Conservation (phyloP, 2,329 filamentous ascomycete genomes). For the Aaosphaeria arxii region DNA sequence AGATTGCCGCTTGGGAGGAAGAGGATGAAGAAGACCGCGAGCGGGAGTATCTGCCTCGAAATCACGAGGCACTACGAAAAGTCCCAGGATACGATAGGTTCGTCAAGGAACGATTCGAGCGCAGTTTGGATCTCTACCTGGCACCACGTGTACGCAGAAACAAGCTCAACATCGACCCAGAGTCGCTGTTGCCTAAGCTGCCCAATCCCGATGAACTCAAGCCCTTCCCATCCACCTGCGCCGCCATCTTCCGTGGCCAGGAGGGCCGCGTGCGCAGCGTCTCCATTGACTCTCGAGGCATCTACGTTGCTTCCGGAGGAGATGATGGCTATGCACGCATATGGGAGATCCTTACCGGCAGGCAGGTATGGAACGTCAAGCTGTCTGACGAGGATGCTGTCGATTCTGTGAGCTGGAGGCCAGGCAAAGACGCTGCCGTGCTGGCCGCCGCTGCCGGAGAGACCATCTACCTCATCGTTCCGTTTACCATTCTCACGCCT, state of each 20-base stretch:
- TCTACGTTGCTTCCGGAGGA: conserved; percentile 86
- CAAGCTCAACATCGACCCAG: conserved; percentile 94
- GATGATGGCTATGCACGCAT: conserved; percentile 91
- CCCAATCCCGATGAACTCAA: conserved; percentile 90
- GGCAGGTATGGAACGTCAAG: conserved; percentile 81
- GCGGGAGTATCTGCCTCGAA: conserved; percentile 79
- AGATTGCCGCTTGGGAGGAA: conserved; percentile 81
- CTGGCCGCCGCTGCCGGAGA: conserved; percentile 83
- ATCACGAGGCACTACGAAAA: conserved; percentile 80
- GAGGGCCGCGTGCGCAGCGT: conserved; percentile 83
- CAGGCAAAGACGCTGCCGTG: conserved; percentile 74
- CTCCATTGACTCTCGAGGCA: conserved; percentile 78
- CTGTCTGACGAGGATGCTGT: conserved; percentile 76
- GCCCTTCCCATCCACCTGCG: conserved; percentile 88
- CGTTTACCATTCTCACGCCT: conserved; percentile 62
- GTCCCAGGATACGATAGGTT: conserved; percentile 89
- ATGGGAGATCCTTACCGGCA: conserved; percentile 83
- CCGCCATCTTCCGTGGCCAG: conserved; percentile 84
- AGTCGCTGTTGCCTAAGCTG: conserved; percentile 86
- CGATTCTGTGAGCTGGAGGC: conserved; percentile 85
- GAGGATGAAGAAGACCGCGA: conserved; percentile 87
- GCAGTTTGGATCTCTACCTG: conserved; percentile 91
- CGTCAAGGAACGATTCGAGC: conserved; percentile 93
- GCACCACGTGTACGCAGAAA: conserved; percentile 89
- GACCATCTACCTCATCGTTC: conserved; percentile 80